Evolutionary conservation across 2,329 filamentous ascomycete genomes (phyloP), one percentile per base, ranked within the genome.

Genomic region (Didymosphaeria variabile): DNA sequence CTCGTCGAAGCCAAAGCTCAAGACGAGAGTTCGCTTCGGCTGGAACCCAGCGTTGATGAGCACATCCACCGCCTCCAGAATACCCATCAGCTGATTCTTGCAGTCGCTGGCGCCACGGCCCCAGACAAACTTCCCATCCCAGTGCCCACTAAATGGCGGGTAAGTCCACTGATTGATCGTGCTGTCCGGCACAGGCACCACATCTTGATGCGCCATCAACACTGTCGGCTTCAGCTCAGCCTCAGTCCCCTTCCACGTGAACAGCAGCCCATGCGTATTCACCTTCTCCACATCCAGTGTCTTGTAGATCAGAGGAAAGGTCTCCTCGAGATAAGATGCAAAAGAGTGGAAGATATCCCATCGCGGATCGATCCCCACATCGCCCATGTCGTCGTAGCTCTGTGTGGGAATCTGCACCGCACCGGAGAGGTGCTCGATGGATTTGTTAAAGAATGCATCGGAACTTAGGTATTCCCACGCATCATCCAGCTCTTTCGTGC

Each of bases 1-100:
- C 72, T 90, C 87, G 67, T 90, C 88, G 58, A 88, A 89, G 4
- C 88, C 88, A 65, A 88, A 87, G 0, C 86, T 84, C 0, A 90
- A 68, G 6, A 90, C 74, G 5, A 90, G 67, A 0, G 86, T 87
- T 9, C 88, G 81, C 53, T 79, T 79, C 2, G 87, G 87, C 38
- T 72, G 63, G 70, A 86, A 90, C 5, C 77, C 78, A 34, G 81
- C 81, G 8, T 79, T 74, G 6, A 89, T 74, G 4, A 90, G 80
- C 5, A 84, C 76, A 66, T 90, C 86, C 1, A 85, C 81, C 31
- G 86, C 84, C 8, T 72, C 72, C 62, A 90, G 72, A 17, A 86
- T 82, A 1, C 81, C 86, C 49, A 88, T 82, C 21, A 90, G 79
- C 59, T 85, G 84, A 67, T 85, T 86, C 79, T 90, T 90, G 80